phyloP scores from a whole-genome alignment of 2,329 filamentous ascomycete genomes.

The Grosmannia serpens region DNA sequence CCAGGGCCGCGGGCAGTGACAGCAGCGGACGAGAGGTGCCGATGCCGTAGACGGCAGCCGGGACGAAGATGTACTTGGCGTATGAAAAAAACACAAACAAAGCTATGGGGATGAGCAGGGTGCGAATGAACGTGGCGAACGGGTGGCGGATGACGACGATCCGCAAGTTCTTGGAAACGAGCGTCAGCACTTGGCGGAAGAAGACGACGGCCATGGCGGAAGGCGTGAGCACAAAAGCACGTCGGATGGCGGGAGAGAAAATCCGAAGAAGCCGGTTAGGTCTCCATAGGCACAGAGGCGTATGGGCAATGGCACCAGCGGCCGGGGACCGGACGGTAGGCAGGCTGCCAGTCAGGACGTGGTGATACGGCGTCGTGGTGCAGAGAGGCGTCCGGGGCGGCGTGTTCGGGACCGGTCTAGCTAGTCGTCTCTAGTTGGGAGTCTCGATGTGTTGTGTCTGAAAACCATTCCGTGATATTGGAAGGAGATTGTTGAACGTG shows the following conservation, averaged over 20 bases:
- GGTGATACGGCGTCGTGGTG: neutral
- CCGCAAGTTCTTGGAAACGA: conserved; percentile 51
- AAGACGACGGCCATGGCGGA: conserved; percentile 7
- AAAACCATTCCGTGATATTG: no score
- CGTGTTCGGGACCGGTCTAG: neutral
- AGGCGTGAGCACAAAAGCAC: neutral
- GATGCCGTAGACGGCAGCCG: conserved; percentile 65
- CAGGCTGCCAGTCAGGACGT: neutral
- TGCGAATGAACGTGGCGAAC: conserved; percentile 39
- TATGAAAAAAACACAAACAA: conserved; percentile 53
- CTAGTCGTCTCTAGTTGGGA: neutral
- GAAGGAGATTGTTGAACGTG: no score
- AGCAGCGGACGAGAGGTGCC: conserved; percentile 49
- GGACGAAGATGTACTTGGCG: conserved; percentile 73
- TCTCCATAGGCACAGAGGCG: neutral
- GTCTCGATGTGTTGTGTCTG: neutral
- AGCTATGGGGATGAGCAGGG: conserved; percentile 47
- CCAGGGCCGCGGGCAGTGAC: conserved; percentile 52
- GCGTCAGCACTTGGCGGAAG: conserved; percentile 43
- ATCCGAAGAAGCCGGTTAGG: neutral
- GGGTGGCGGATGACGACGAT: conserved; percentile 45
- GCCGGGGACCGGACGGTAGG: neutral
- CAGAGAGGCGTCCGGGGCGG: neutral
- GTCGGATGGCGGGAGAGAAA: neutral
- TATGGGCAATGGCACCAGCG: neutral